Evolutionary conservation across 208 protist species (phyloP), one percentile per base, ranked within the genome.

Genomic region (Histomonas meleagridis): DNA sequence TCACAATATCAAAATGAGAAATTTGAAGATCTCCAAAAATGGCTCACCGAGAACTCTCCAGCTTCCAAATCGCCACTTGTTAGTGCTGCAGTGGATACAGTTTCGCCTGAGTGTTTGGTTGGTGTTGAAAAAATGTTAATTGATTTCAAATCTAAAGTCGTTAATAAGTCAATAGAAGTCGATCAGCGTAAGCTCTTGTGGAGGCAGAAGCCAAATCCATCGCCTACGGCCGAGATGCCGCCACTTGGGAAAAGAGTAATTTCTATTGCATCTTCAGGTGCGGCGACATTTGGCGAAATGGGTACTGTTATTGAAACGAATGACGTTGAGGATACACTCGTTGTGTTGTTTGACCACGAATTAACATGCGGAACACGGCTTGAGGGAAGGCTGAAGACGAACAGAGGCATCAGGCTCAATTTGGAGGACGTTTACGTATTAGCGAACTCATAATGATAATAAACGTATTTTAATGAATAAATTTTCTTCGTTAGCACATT

Each of bases 321-420:
- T 55, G 10, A 32, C 32, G 26, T 55, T 3, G 38, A 86, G 23
- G 46, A n/a, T 32, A 32, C 23, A 38, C 2, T 86, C 18, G 32
- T 18, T 55, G 46, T 86, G 7, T 32, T 86, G 18, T 86, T 43
- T 28, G 76, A 86, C 38, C 18, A 86, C 0, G 4, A 14, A 38
- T 28, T 86, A 2, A 14, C 76, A 55, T 86, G 76, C 46, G 76
- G 76, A 86, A 86, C 76, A 55, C 51, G 46, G 76, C 46, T 86
- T 32, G 76, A 86, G 43, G 76, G 76, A 86, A 86, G 46, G 28
- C 76, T 86, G 9, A 55, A 32, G 46, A 86, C 76, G 9, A 86
- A 55, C 46, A 12, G 76, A 14, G 76, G 76, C 7, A 7, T 65
- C 7, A 65, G 60, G n/a, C 60, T 65, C 3, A 10, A 28, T n/a